Conservation (phyloP, 768 basidiomycete genomes). For the Naematelia encephala region DNA sequence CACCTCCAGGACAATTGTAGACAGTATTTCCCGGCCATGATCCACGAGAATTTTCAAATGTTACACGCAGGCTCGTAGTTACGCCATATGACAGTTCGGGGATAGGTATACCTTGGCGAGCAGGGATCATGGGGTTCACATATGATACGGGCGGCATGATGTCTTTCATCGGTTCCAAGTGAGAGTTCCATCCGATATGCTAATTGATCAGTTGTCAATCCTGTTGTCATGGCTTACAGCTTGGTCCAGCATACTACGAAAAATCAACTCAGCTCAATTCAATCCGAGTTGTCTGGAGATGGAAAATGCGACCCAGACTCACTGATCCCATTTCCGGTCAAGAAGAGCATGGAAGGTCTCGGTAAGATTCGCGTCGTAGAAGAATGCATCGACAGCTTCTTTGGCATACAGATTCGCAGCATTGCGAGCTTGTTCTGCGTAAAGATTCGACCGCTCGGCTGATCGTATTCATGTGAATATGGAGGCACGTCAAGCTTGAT, state of each 20-base stretch:
- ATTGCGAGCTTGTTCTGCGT: conserved; percentile 63
- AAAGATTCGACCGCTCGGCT: conserved; percentile 60
- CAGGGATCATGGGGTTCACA: conserved; percentile 56
- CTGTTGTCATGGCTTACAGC: conserved; percentile 59
- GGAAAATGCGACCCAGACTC: conserved; percentile 35
- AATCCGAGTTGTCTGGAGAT: too few relatives aligned
- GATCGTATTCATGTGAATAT: too few relatives aligned
- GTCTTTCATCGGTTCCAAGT: conserved; percentile 64
- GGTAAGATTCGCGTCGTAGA: conserved; percentile 62
- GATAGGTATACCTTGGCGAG: conserved; percentile 54
- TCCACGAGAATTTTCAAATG: conserved; percentile 61
- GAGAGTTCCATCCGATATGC: conserved; percentile 55
- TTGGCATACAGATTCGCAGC: conserved; percentile 62
- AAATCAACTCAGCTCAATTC: too few relatives aligned
- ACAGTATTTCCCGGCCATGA: conserved; percentile 70
- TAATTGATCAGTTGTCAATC: neutral
- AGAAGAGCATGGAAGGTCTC: conserved; percentile 61
- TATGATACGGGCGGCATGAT: conserved; percentile 50
- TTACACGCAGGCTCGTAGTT: conserved; percentile 62
- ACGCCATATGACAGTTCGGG: conserved; percentile 34
- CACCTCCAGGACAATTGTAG: conserved; percentile 56
- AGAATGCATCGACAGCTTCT: conserved; percentile 60
- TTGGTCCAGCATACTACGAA: conserved; percentile 63
- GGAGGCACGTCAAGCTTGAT: too few relatives aligned
- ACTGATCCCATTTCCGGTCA: conserved; percentile 66